A percentile compares a stretch with the other conserved stretches of the same genome.
These are phyloP conservation scores for Exophiala sp. DNA, from an alignment of 2,329 filamentous ascomycete genomes.

Conservation along the genomic window DNA sequence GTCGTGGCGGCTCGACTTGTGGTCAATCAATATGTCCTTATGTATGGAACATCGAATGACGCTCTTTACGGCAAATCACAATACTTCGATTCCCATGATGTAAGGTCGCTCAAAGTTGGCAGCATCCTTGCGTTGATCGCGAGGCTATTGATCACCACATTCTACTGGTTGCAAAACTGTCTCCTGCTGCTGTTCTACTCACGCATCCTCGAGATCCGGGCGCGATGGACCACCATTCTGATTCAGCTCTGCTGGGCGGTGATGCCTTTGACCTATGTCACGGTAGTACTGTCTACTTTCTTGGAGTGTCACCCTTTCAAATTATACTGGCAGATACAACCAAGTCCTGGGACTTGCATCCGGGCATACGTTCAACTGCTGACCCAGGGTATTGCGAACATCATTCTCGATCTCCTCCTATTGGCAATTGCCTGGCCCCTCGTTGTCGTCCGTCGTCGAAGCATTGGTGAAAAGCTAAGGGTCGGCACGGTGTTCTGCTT, in stretches of 20 bases:
- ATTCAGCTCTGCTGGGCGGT: conserved; percentile 30
- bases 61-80: conserved; percentile 15
- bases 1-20: conserved; percentile 13
- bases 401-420: conserved; percentile 32
- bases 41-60: conserved; percentile 21
- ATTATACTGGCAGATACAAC: conserved; percentile 54
- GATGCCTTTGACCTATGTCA: conserved; percentile 32
- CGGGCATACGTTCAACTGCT: conserved; percentile 34
- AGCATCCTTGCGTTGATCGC: conserved; percentile 27
- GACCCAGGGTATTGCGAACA: conserved; percentile 34
- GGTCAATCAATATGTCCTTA: conserved; percentile 20
- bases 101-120: conserved; percentile 28
- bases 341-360: conserved; percentile 35
- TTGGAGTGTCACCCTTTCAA: conserved; percentile 43
- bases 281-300: conserved; percentile 34
- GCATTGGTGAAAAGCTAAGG: conserved; percentile 31
- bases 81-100: conserved; percentile 24
- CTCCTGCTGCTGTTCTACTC: conserved; percentile 29
- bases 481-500: conserved; percentile 36
- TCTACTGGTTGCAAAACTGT: conserved; percentile 29
- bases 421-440: conserved; percentile 33
- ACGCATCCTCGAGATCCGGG: conserved; percentile 24
- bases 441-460: conserved; percentile 22
- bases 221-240: conserved; percentile 23
- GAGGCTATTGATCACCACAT: conserved; percentile 26